These are phyloP conservation scores for Phoma sp. DNA, from an alignment of 2,329 filamentous ascomycete genomes.

Conservation along the genomic window DNA sequence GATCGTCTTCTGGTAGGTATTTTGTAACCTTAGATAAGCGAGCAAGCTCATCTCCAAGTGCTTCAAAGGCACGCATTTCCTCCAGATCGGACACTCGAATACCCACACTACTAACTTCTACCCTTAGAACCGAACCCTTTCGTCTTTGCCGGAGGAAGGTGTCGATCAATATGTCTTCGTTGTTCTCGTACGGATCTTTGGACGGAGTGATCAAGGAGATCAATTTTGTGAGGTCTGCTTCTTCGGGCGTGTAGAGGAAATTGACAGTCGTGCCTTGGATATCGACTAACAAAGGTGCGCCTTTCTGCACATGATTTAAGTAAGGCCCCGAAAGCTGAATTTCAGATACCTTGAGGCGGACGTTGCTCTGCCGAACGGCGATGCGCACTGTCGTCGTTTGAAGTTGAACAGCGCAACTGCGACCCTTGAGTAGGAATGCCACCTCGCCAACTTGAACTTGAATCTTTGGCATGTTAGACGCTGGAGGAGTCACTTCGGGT, in stretches of 20 bases:
- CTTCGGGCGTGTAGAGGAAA: constrained; percentile 74
- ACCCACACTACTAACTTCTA: constrained; percentile 69
- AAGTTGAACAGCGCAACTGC: constrained; percentile 73
- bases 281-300: constrained; percentile 67
- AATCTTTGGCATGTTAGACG: constrained; percentile 61
- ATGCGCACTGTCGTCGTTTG: constrained; percentile 84
- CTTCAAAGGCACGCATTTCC: constrained; percentile 70
- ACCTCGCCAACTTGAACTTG: constrained; percentile 79
- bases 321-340: constrained; percentile 77
- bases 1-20: constrained; percentile 93
- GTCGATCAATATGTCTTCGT: constrained; percentile 94
- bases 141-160: constrained; percentile 84
- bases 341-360: constrained; percentile 76
- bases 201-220: constrained; percentile 89
- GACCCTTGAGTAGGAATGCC: constrained; percentile 76
- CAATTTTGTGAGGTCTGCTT: constrained; percentile 80
- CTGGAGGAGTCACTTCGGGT: constrained; percentile 18
- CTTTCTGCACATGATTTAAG: constrained; percentile 57
- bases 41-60: constrained; percentile 77
- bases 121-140: constrained; percentile 81
- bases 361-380: constrained; percentile 73
- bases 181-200: constrained; percentile 84
- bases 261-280: constrained; percentile 71
- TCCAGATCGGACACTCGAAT: constrained; percentile 67
- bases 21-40: constrained; percentile 88